phyloP scores from a whole-genome alignment of 139 green algal genomes.

The Chlorella sp. region DNA sequence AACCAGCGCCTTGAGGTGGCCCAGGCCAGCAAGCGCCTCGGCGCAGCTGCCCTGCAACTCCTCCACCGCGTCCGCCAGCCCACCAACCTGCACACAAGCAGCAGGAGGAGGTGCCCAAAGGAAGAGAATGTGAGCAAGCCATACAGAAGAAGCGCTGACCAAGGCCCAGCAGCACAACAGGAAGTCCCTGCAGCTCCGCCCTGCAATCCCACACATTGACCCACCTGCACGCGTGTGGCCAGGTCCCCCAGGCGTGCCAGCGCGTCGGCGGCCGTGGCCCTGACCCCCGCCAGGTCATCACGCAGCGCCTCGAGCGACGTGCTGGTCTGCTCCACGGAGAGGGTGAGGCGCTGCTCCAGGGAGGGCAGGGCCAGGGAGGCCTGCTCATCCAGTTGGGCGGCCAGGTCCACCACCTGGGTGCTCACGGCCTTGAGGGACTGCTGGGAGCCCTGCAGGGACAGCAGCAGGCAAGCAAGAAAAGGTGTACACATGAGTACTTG shows the following conservation, averaged over 20 bases:
- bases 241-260: constrained; percentile 3
- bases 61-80: neutral
- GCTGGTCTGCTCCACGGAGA: too few species aligned
- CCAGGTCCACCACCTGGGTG: neutral
- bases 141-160: too few species aligned
- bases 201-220: too few species aligned
- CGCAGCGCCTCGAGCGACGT: constrained; percentile 7
- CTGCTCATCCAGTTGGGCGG: neutral
- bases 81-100: too few species aligned
- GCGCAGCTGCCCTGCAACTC: neutral
- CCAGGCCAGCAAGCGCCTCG: too few species aligned
- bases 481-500: neutral
- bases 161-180: too few species aligned
- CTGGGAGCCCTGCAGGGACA: neutral
- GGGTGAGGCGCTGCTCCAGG: neutral
- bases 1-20: constrained; percentile 3
- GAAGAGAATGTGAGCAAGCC: too few species aligned
- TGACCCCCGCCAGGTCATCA: neutral
- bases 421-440: neutral
- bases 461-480: neutral
- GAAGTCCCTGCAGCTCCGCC: too few species aligned
- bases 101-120: too few species aligned
- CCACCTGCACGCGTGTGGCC: neutral
- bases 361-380: neutral
- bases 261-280: neutral